Evolutionary conservation across 768 basidiomycete species (phyloP).

Genomic region (Psilocybe cubensis): DNA sequence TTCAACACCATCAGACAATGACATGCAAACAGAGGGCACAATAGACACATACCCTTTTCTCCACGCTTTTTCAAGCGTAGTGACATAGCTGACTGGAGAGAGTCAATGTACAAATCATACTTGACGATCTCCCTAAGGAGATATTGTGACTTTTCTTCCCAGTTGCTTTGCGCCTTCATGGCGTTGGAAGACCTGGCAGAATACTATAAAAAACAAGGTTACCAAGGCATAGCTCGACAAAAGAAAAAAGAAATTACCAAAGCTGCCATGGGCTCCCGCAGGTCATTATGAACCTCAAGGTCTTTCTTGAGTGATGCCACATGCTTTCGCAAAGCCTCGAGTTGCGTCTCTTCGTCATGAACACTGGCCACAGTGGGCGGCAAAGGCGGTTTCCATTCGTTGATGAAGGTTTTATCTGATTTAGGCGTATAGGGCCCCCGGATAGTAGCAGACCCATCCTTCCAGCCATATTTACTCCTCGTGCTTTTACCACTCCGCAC

Average conservation of each 20-base stretch:
- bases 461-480: conserved; percentile 75
- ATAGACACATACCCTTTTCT: conserved; percentile 67
- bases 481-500: conserved; percentile 76
- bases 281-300: conserved; percentile 79
- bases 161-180: conserved; percentile 82
- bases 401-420: conserved; percentile 76
- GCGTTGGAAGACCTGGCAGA: conserved; percentile 74
- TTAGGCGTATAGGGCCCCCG: conserved; percentile 73
- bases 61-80: conserved; percentile 89
- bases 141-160: conserved; percentile 91
- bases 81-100: conserved; percentile 80
- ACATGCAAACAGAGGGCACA: not conserved
- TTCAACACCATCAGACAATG: not conserved
- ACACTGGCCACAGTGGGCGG: conserved; percentile 82
- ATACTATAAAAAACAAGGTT: conserved; percentile 56
- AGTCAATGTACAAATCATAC: conserved; percentile 94
- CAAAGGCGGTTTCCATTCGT: conserved; percentile 94
- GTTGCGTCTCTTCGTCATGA: conserved; percentile 91
- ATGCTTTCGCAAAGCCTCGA: conserved; percentile 88
- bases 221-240: not conserved
- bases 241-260: conserved; percentile 50
- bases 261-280: conserved; percentile 80
- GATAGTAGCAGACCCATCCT: conserved; percentile 67
- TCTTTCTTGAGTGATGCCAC: conserved; percentile 76
- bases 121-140: conserved; percentile 92